Conservation (phyloP, 2,329 filamentous ascomycete species). For the Rutstroemia sp. region DNA sequence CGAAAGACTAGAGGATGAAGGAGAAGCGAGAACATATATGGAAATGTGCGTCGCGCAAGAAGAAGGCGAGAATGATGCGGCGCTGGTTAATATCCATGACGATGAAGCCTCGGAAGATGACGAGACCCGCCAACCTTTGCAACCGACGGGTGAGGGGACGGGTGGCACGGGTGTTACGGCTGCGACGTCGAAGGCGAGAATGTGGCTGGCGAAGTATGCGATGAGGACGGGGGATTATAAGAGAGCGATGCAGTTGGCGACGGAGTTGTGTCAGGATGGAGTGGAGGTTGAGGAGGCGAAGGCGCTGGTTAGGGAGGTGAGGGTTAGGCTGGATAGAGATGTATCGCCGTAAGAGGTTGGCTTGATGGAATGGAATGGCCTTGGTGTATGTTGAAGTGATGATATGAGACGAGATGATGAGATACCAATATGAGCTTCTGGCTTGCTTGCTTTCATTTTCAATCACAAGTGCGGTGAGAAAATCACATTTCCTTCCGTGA, state of each 20-base stretch:
- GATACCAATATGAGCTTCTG: neutral
- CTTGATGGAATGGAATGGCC: neutral
- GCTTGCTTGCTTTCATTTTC: neutral
- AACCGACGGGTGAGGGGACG: slow-evolving; percentile 30
- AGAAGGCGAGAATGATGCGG: slow-evolving; percentile 50
- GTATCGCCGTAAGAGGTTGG: neutral
- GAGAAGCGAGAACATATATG: slow-evolving; percentile 89
- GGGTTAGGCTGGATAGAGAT: slow-evolving; percentile 54
- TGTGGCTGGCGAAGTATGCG: slow-evolving; percentile 86
- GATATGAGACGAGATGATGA: neutral
- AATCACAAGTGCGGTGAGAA: neutral
- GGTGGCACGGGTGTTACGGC: slow-evolving; percentile 76
- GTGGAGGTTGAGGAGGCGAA: slow-evolving; percentile 97
- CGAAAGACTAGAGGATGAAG: slow-evolving; percentile 68
- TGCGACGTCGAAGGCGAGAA: slow-evolving; percentile 82
- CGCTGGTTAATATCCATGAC: slow-evolving; percentile 43
- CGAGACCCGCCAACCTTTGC: slow-evolving; percentile 18
- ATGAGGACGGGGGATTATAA: slow-evolving; percentile 69
- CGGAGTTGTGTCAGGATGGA: slow-evolving; percentile 90
- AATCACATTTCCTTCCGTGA: too few relatives aligned
- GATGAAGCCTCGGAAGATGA: slow-evolving; percentile 46
- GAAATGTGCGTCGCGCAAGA: slow-evolving; percentile 92
- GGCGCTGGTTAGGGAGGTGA: slow-evolving; percentile 78
- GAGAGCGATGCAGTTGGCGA: slow-evolving; percentile 72
- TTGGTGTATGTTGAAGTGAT: neutral